Base-by-base conservation (phyloP, 257 asterid species). In the Rhazya stricta region DNA sequence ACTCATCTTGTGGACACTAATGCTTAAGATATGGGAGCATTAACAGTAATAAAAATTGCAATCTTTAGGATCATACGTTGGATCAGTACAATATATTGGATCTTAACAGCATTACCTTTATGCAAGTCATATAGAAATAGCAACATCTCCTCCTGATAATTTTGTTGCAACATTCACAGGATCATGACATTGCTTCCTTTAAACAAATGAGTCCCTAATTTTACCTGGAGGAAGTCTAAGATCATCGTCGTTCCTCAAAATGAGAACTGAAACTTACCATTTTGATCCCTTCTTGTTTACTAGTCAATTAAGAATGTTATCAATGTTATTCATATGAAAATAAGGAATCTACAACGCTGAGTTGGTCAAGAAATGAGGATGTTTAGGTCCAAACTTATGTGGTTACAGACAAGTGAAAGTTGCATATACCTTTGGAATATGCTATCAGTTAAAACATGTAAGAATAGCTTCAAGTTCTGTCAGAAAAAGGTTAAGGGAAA, bases 301-400 rank as follows among this genome's bases (percentile, higher is more conserved):
- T 36, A 43, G 5, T 65, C 30, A 65, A 37, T 36, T 65, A 65
- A 42, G n/a, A 23, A 19, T 21, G 16, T 43, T 36, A 36, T 1
- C 11, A 5, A 48, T 43, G 7, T 30, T 13, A 61, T 12, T 63
- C 3, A 39, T n/a, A 65, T 6, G 43, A 23, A 34, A 43, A 18
- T 19, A 37, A 36, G 19, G 30, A 19, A 16, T 34, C 13, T 3
- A 63, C 69, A 63, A 23, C 58, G 42, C 23, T 29, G n/a, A 11
- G n/a, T 42, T 58, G 69, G 69, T 42, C 27, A 53, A 58, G 50
- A 66, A 56, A 56, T 72, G 56, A n/a, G 62, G 68, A 65, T 27
- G 8, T 60, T 29, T 72, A n/a, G 68, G 56, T 57, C n/a, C 27
- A 39, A n/a, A 43, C 48, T 43, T 7, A 10, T 43, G 9, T 43